Percentiles rank a stretch among this genome's conserved stretches.
These are phyloP conservation scores for Micromonas commoda DNA, from an alignment of 139 green algal genomes.

Conservation along the genomic window DNA sequence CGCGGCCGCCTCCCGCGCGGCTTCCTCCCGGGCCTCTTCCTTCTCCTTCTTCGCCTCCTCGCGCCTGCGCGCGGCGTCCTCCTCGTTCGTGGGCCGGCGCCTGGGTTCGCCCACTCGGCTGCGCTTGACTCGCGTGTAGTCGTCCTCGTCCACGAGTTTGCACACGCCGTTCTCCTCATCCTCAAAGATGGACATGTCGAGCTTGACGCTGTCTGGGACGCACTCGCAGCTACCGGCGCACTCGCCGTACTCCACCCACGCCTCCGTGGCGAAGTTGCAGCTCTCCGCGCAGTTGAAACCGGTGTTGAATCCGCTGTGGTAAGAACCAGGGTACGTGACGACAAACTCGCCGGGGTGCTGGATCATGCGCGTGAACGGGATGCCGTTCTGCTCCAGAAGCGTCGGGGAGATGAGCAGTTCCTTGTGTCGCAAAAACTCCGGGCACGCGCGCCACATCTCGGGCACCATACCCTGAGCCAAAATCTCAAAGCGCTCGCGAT, in stretches of 20 bases:
- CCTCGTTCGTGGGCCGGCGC: background rate
- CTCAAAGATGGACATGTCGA: constrained; percentile 73
- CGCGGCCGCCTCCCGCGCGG: too few species aligned
- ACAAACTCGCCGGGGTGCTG: constrained; percentile 75
- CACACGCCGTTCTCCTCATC: constrained; percentile 15
- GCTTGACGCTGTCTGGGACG: constrained; percentile 53
- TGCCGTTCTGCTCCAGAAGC: constrained; percentile 49
- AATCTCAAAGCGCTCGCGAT: constrained; percentile 55
- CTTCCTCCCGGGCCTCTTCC: too few species aligned
- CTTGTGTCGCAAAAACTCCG: constrained; percentile 75
- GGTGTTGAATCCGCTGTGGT: constrained; percentile 73
- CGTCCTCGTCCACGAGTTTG: background rate
- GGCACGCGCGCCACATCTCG: constrained; percentile 58
- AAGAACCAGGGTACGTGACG: constrained; percentile 76
- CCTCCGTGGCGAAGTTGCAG: constrained; percentile 75
- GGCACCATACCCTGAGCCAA: constrained; percentile 60
- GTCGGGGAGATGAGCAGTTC: constrained; percentile 70
- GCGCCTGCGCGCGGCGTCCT: too few species aligned
- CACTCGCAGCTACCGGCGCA: constrained; percentile 55
- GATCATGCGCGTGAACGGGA: constrained; percentile 57
- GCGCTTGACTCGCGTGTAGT: background rate
- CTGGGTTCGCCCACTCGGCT: too few species aligned
- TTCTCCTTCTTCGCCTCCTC: background rate
- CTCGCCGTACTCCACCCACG: constrained; percentile 68
- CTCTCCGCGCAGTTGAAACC: constrained; percentile 84